Evolutionary conservation across 2,329 filamentous ascomycete genomes (phyloP).

Genomic region (Claviceps sp.): DNA sequence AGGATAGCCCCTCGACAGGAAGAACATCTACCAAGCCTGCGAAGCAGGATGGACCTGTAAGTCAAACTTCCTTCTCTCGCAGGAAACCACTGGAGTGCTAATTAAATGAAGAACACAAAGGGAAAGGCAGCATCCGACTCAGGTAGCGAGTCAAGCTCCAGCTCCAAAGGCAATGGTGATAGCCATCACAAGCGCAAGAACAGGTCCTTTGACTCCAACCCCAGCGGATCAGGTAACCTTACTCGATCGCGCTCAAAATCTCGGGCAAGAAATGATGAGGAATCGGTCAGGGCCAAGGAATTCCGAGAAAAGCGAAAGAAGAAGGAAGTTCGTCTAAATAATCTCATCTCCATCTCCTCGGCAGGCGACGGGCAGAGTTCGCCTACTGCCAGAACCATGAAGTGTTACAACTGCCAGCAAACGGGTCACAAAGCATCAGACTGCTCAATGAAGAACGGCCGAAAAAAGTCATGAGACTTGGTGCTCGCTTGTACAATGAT

Average conservation of each 20-base stretch:
- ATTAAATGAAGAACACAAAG: background rate
- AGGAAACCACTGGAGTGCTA: background rate
- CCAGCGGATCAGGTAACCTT: slow-evolving; percentile 7
- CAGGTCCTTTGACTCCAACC: slow-evolving; percentile 13
- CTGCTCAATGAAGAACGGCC: slow-evolving; percentile 29
- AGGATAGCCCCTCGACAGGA: slow-evolving; percentile 20
- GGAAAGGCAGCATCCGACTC: slow-evolving; percentile 12
- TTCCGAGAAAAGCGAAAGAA: slow-evolving; percentile 46
- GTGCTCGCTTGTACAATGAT: background rate
- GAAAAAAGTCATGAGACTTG: background rate
- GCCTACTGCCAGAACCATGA: slow-evolving; percentile 15
- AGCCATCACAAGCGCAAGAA: slow-evolving; percentile 15
- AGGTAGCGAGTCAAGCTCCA: slow-evolving; percentile 11
- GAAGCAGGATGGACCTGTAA: slow-evolving; percentile 15
- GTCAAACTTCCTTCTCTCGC: background rate
- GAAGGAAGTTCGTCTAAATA: slow-evolving; percentile 54
- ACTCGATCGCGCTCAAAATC: slow-evolving; percentile 22
- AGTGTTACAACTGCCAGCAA: slow-evolving; percentile 49
- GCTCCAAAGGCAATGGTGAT: slow-evolving; percentile 12
- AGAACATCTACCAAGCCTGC: slow-evolving; percentile 22
- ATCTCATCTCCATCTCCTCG: slow-evolving; percentile 46
- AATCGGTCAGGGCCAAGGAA: slow-evolving; percentile 26
- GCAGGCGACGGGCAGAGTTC: slow-evolving; percentile 13
- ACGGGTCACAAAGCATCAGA: slow-evolving; percentile 45
- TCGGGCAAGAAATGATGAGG: slow-evolving; percentile 13